Evolutionary conservation across 768 basidiomycete species (phyloP).

Genomic region (Tulasnella sp.): DNA sequence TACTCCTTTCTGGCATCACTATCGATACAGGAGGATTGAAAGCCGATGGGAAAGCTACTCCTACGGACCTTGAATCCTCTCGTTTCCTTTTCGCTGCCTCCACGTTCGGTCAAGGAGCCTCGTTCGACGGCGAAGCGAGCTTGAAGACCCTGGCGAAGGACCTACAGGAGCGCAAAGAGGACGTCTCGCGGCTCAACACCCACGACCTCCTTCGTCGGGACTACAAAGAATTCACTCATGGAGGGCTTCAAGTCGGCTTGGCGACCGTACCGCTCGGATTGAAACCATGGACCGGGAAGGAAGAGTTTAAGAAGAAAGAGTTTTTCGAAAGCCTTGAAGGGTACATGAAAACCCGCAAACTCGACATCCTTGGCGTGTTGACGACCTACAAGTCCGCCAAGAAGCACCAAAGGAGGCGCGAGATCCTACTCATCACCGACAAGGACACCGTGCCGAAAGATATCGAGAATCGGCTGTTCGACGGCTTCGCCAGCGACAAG

Average conservation of each 20-base stretch:
- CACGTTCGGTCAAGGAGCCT: constrained; percentile 27
- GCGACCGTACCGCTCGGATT: constrained; percentile 71
- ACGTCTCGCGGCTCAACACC: constrained; percentile 55
- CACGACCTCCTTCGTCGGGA: constrained; percentile 84
- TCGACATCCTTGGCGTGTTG: constrained; percentile 67
- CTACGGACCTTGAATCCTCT: constrained; percentile 52
- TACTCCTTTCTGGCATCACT: constrained; percentile 22
- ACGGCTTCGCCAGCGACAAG: constrained; percentile 17
- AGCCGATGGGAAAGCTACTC: constrained; percentile 62
- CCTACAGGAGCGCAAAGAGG: constrained; percentile 48
- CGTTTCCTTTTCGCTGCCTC: constrained; percentile 49
- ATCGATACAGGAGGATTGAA: constrained; percentile 82
- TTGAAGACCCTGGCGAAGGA: constrained; percentile 34
- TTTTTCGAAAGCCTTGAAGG: constrained; percentile 31
- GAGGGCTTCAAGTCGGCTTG: constrained; percentile 55
- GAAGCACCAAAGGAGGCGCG: constrained; percentile 22
- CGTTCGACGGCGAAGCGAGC: constrained; percentile 19
- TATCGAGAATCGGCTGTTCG: constrained; percentile 13
- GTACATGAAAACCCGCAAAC: constrained; percentile 56
- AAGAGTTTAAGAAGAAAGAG: constrained; percentile 21
- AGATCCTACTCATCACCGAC: constrained; percentile 15
- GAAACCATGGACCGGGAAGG: constrained; percentile 40
- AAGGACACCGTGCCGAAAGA: constrained; percentile 13
- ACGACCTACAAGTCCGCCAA: constrained; percentile 48
- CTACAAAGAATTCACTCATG: constrained; percentile 71